phyloP scores from a whole-genome alignment of 1,139 yeast genomes.

The Meyerozyma carpophila region DNA sequence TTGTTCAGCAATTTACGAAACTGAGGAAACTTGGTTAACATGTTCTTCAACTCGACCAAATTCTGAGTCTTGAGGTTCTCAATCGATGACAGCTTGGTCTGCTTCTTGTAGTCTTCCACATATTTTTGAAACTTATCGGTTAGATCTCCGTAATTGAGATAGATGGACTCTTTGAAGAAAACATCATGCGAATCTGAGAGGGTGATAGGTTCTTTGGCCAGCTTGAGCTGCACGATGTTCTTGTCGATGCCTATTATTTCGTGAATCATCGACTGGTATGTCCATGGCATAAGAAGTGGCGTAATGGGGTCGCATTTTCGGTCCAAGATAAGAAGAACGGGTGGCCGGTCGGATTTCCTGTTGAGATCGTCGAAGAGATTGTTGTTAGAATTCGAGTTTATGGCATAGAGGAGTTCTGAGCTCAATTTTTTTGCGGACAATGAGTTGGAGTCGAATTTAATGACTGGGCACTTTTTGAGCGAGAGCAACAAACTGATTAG shows the following conservation, averaged over 20 bases:
- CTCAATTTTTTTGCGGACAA: slow-evolving; percentile 62
- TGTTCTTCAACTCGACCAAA: slow-evolving; percentile 81
- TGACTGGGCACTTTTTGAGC: slow-evolving; percentile 68
- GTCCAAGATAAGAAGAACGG: slow-evolving; percentile 74
- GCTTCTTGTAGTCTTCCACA: slow-evolving; percentile 75
- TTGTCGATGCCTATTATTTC: slow-evolving; percentile 79
- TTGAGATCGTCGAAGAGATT: slow-evolving; percentile 67
- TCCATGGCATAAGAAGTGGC: slow-evolving; percentile 92
- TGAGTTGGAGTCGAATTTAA: slow-evolving; percentile 69
- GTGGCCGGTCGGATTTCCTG: slow-evolving; percentile 55
- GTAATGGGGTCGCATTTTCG: slow-evolving; percentile 88
- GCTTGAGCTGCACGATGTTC: slow-evolving; percentile 68
- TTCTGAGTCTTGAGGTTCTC: slow-evolving; percentile 58
- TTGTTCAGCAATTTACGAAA: slow-evolving; percentile 82
- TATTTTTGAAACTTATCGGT: slow-evolving; percentile 84
- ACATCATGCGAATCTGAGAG: slow-evolving; percentile 52
- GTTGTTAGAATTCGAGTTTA: slow-evolving; percentile 50
- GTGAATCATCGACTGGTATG: slow-evolving; percentile 96
- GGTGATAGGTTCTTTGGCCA: slow-evolving; percentile 26
- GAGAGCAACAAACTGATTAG: slow-evolving; percentile 66
- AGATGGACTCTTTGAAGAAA: slow-evolving; percentile 77
- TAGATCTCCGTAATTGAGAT: slow-evolving; percentile 86
- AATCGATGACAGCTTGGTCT: slow-evolving; percentile 64
- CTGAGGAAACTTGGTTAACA: slow-evolving; percentile 90
- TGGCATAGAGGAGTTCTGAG: slow-evolving; percentile 56